Base-by-base conservation (phyloP, 306 rosid species). In the Fagus crenata region DNA sequence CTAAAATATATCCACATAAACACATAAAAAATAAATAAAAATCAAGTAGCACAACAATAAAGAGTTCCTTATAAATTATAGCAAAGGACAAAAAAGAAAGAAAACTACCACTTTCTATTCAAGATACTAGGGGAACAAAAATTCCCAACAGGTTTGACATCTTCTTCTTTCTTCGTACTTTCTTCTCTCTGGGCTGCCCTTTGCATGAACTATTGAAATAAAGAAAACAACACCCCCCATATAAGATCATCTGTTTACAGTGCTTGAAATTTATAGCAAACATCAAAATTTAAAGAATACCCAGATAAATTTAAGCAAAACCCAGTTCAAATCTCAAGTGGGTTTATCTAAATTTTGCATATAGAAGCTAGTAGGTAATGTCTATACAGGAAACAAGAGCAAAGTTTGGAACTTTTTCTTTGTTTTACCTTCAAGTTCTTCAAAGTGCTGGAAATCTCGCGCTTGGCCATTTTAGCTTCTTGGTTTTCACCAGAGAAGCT, bases 391-490 rank as follows among this genome's bases (percentile, higher is more conserved):
- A 28, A 59, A 37, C 42, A 46, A 37, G 5, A 71, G 28, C 2
- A 12, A 46, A 4, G 55, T 43, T 49, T 15, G 42, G 7, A 33
- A 9, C 32, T 39, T 4, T 12, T 22, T 22, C 28, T 22, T 49
- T 64, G 3, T 22, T 39, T 83, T 76, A 93, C 98, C 97, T 93
- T 93, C 87, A 93, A 83, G 84, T 84, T 93, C 85, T 72, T 91
- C 80, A 93, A 82, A 60, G 92, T 89, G 74, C 71, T 93, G 6
- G 98, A 91, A 78, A 93, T 76, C 84, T 87, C 97, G n/a, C 91
- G 92, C 69, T 64, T 89, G 18, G 92, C 90, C 98, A 93, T 93
- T 49, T 36, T 46, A 61, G 73, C 70, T 53, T 28, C 22, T 6
- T 18, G 40, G 13, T 41, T 42, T 9, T 17, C 12, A 58, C 40